A percentile compares a stretch with the other conserved stretches of the same genome.
phyloP scores from a whole-genome alignment of 495 filamentous ascomycete genomes.

The Daldinia concentrica region DNA sequence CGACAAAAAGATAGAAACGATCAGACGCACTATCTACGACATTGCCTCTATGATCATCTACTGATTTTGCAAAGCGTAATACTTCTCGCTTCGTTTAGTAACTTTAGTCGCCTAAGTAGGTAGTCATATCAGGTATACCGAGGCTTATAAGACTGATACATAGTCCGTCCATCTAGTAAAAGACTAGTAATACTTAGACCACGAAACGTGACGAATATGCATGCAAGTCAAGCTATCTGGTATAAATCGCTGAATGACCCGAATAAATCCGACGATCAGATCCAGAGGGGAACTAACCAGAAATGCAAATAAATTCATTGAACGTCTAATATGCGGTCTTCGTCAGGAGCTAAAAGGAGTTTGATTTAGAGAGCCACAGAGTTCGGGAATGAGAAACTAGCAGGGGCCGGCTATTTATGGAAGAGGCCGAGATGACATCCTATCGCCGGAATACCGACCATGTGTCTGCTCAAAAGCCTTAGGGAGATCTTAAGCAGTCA shows the following conservation, averaged over 20 bases:
- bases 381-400: not conserved
- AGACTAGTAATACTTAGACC: not conserved
- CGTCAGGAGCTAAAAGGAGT: not conserved
- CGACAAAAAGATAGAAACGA: too few relatives aligned
- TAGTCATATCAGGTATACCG: not conserved
- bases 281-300: not conserved
- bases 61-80: too few relatives aligned
- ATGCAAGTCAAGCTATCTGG: not conserved
- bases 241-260: not conserved
- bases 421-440: not conserved
- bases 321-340: not conserved
- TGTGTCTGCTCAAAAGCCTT: not conserved
- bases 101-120: too few relatives aligned
- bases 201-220: not conserved
- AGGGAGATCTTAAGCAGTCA: not conserved
- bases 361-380: not conserved
- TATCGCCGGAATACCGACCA: not conserved
- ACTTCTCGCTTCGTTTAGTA: too few relatives aligned
- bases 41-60: too few relatives aligned
- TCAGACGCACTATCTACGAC: too few relatives aligned
- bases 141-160: not conserved
- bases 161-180: not conserved
- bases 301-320: not conserved
- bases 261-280: not conserved
- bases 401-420: slow-evolving; percentile 18